Evolutionary conservation across 164 flowering plant genomes (phyloP).

Genomic region (Pachysandra terminalis): DNA sequence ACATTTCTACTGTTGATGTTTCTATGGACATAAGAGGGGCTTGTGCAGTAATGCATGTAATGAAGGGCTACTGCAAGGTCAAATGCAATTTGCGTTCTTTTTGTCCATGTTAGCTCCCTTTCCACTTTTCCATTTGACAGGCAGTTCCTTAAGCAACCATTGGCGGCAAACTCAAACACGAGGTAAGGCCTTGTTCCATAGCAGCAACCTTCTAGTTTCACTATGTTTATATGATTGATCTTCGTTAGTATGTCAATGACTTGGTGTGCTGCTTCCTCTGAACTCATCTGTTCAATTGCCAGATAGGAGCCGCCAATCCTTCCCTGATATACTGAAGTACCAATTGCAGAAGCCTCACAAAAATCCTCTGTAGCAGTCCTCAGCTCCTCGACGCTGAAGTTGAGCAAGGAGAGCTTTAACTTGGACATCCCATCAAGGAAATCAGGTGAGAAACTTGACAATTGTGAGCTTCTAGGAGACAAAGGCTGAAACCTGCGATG

Average conservation of each 20-base stretch:
- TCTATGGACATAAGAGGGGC: slow-evolving; percentile 47
- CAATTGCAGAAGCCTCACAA: slow-evolving; percentile 35
- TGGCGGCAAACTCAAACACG: slow-evolving; percentile 47
- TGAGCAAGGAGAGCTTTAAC: slow-evolving; percentile 42
- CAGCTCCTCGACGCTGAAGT: slow-evolving; percentile 46
- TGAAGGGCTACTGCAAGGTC: slow-evolving; percentile 62
- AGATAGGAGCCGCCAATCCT: slow-evolving; percentile 33
- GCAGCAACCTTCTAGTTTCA: slow-evolving; percentile 50
- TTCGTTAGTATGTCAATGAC: slow-evolving; percentile 44
- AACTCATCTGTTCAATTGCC: slow-evolving; percentile 48
- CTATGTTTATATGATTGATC: slow-evolving; percentile 61
- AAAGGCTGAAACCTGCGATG: slow-evolving; percentile 17
- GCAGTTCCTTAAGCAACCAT: slow-evolving; percentile 52
- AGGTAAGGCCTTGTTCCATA: slow-evolving; percentile 42
- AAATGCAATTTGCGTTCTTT: slow-evolving; percentile 49
- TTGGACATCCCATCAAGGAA: slow-evolving; percentile 38
- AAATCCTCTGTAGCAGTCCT: slow-evolving; percentile 51
- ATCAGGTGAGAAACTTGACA: slow-evolving; percentile 41
- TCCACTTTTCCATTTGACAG: slow-evolving; percentile 23
- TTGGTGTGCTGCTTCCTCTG: slow-evolving; percentile 35
- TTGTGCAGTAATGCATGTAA: slow-evolving; percentile 56
- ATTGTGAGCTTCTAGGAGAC: slow-evolving; percentile 21
- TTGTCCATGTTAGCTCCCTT: slow-evolving; percentile 38
- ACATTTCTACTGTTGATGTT: slow-evolving; percentile 43
- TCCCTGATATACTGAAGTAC: slow-evolving; percentile 40